A percentile compares a stretch with the other conserved stretches of the same genome.
Evolutionary conservation across 768 basidiomycete genomes (phyloP).

Genomic region (Lactarius hatsudake): DNA sequence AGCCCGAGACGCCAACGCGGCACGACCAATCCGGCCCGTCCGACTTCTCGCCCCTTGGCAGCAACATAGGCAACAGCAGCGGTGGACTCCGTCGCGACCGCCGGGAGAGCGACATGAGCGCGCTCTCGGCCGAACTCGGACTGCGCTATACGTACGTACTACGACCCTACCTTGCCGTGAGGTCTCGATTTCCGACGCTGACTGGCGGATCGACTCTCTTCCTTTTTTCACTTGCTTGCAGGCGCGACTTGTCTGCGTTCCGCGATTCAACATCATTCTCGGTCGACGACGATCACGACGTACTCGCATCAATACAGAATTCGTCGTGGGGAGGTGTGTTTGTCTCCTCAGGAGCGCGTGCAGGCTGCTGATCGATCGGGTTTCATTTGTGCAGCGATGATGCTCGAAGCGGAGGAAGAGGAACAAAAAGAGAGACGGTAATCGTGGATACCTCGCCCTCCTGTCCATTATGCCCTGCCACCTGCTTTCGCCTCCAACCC

Average conservation of each 20-base stretch:
- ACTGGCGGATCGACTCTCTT: not conserved
- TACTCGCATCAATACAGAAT: conserved; percentile 57
- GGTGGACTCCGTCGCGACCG: conserved; percentile 52
- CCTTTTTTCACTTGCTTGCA: conserved; percentile 10
- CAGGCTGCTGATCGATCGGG: not conserved
- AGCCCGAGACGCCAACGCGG: conserved; percentile 38
- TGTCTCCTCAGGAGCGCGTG: not conserved
- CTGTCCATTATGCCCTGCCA: not conserved
- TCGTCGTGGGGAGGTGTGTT: conserved; percentile 71
- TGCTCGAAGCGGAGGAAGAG: conserved; percentile 48
- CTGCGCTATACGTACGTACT: conserved; percentile 48
- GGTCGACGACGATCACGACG: conserved; percentile 40
- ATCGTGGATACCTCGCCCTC: not conserved
- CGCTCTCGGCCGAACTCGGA: conserved; percentile 49
- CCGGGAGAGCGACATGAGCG: conserved; percentile 57
- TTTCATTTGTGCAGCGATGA: conserved; percentile 35
- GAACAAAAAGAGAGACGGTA: conserved; percentile 30
- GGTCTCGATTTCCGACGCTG: not conserved
- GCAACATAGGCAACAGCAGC: not conserved
- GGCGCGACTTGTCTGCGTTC: conserved; percentile 32
- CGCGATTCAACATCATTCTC: conserved; percentile 28
- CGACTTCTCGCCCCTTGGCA: conserved; percentile 41
- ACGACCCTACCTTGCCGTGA: not conserved
- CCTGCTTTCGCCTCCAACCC: not conserved
- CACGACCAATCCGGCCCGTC: conserved; percentile 35